Evolutionary conservation across 495 filamentous ascomycete species (phyloP), one percentile per base, ranked within the genome.

Genomic region (Daldinia grandis): DNA sequence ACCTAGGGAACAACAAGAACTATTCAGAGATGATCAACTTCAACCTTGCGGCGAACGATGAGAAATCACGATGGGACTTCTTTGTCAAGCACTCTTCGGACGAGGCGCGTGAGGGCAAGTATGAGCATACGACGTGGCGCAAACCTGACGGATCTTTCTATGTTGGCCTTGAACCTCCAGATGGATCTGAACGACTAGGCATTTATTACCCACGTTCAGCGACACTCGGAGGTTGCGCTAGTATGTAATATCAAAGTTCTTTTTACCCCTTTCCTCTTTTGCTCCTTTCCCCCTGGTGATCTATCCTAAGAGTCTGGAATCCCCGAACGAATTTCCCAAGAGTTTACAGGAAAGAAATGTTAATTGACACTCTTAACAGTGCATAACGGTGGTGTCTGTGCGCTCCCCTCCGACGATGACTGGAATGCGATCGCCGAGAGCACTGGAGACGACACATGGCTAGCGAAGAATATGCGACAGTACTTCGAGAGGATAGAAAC

Each of bases 71-170:
- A 15, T 86, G 84, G 81, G 83, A 85, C 68, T 84, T 86, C 64
- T 86, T 82, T 75, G 83, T 84, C 19, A 82, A 80, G 68, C 82
- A 86, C 68, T 85, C 81, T 42, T 75, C 79, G 35, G 82, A 86
- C 61, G 66, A 78, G 25, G 79, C 54, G 25, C 80, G 75, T 0
- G 80, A 82, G 55, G 62, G 73, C 27, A 78, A 82, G 64, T 83
- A 85, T 47, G 71, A 81, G 56, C 78, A 83, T 58, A 79, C 77
- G 27, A 83, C 80, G 4, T 84, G 79, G 78, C 78, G 81, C 40
- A 78, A 77, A 17, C 76, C 79, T 12, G 78, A 81, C 37, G 82
- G 82, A 38, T 80, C 79, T 6, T 83, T 84, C 64, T 84, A 84
- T 64, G 77, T 84, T 62, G 82, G 82, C n/a, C 59, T 78, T 0